These are phyloP conservation scores for Boletus subluridellus DNA, from an alignment of 1,284 basidiomycete species.

Conservation along the genomic window DNA sequence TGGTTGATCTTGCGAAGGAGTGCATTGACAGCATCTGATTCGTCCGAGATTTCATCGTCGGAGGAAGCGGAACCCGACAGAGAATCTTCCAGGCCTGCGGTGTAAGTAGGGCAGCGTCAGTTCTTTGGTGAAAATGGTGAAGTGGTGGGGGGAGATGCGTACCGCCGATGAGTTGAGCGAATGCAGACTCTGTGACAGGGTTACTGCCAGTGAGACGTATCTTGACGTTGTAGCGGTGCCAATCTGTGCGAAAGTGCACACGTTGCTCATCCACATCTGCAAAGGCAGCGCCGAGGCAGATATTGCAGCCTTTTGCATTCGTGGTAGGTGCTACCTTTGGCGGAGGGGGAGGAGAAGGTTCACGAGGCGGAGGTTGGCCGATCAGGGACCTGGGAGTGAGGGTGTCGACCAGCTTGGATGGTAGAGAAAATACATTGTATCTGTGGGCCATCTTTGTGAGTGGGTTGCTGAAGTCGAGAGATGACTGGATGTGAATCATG, in stretches of 20 bases:
- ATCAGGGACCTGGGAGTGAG: conserved; percentile 61
- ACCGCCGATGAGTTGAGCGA: conserved; percentile 79
- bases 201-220: conserved; percentile 61
- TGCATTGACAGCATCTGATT: conserved; percentile 63
- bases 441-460: conserved; percentile 23
- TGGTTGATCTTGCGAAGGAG: conserved; percentile 64
- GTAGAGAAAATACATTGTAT: conserved; percentile 63
- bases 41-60: conserved; percentile 47
- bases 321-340: conserved; percentile 24
- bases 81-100: conserved; percentile 76
- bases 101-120: neutral
- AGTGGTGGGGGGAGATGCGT: conserved; percentile 12
- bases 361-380: conserved; percentile 36
- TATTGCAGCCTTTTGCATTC: conserved; percentile 60
- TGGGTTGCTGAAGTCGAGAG: neutral
- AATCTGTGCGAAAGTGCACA: conserved; percentile 88
- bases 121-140: neutral
- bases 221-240: conserved; percentile 98
- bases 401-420: conserved; percentile 62
- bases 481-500: neutral
- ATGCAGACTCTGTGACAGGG: conserved; percentile 67
- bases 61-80: conserved; percentile 84
- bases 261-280: conserved; percentile 79
- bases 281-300: conserved; percentile 74
- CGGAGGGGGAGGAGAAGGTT: conserved; percentile 32